Evolutionary conservation across 768 basidiomycete species (phyloP).

Genomic region (Flagelloscypha sp.): DNA sequence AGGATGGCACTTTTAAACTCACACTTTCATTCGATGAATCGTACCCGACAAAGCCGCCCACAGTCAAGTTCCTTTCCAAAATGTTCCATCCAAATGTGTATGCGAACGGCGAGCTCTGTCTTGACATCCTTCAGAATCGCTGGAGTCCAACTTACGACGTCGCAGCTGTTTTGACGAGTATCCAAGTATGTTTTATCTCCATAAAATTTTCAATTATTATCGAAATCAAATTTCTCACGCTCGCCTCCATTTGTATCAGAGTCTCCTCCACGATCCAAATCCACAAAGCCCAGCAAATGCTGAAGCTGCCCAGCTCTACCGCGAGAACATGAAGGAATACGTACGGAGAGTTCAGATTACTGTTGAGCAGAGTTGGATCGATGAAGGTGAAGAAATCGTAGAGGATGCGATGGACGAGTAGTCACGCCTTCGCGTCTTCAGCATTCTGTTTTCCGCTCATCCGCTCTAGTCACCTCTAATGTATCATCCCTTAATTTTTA

Average conservation of each 20-base stretch:
- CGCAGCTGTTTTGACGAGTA: constrained; percentile 93
- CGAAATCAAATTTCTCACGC: too few species aligned
- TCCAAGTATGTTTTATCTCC: too few species aligned
- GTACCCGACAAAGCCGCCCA: constrained; percentile 97
- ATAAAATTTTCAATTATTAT: too few species aligned
- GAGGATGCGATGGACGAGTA: too few species aligned
- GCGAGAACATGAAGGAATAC: constrained; percentile 99
- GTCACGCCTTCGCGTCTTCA: too few species aligned
- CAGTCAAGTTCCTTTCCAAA: constrained; percentile 91
- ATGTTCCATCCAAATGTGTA: constrained; percentile 99
- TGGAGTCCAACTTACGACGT: constrained; percentile 99
- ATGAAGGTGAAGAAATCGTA: constrained; percentile 61
- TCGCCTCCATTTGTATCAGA: too few species aligned
- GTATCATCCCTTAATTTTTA: too few species aligned
- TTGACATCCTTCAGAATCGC: constrained; percentile 97
- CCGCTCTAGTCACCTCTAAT: too few species aligned
- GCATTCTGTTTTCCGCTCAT: too few species aligned
- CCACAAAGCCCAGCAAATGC: constrained; percentile 98
- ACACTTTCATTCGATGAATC: constrained; percentile 93
- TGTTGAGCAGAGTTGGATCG: constrained; percentile 93
- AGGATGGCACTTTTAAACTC: constrained; percentile 98
- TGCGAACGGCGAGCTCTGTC: constrained; percentile 94
- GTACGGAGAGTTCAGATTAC: constrained; percentile 87
- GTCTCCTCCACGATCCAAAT: constrained; percentile 93
- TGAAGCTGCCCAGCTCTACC: constrained; percentile 92